Conservation (phyloP, 352 stramenopile genomes). For the Pythium graminicola region DNA sequence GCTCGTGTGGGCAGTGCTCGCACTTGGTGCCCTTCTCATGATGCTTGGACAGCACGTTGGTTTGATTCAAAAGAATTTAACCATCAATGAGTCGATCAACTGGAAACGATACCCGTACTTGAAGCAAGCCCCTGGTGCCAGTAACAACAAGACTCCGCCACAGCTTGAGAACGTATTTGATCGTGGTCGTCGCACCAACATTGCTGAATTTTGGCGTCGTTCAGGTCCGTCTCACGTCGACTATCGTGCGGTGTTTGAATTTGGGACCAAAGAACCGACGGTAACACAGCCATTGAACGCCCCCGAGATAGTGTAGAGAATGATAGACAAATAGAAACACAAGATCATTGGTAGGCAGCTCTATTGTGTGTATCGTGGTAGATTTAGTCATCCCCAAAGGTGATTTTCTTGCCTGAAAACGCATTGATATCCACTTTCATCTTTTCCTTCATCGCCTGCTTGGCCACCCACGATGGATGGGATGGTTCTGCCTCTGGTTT, state of each 20-base stretch:
- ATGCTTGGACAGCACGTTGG: slow-evolving; percentile 64
- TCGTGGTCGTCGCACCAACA: slow-evolving; percentile 14
- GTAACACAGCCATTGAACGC: neutral
- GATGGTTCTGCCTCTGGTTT: slow-evolving; percentile 27
- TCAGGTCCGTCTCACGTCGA: slow-evolving; percentile 10
- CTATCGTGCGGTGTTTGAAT: slow-evolving; percentile 17
- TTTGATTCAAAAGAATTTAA: slow-evolving; percentile 65
- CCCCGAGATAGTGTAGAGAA: slow-evolving; percentile 11
- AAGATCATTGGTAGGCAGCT: neutral
- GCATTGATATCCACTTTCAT: slow-evolving; percentile 58
- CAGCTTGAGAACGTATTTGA: slow-evolving; percentile 22
- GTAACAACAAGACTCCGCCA: neutral
- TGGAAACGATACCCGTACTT: slow-evolving; percentile 75
- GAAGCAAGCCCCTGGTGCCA: slow-evolving; percentile 6
- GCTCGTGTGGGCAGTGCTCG: slow-evolving; percentile 41
- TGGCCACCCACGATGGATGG: slow-evolving; percentile 69
- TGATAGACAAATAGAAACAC: neutral
- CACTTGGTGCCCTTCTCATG: slow-evolving; percentile 41
- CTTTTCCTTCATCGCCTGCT: slow-evolving; percentile 80
- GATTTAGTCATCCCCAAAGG: slow-evolving; percentile 49
- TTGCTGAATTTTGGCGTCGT: slow-evolving; percentile 22
- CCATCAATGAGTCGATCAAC: slow-evolving; percentile 81
- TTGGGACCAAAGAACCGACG: neutral
- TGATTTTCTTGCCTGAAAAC: slow-evolving; percentile 82
- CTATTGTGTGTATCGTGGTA: neutral